Evolutionary conservation across 2,329 filamentous ascomycete genomes (phyloP).

Genomic region (Fusarium udum): DNA sequence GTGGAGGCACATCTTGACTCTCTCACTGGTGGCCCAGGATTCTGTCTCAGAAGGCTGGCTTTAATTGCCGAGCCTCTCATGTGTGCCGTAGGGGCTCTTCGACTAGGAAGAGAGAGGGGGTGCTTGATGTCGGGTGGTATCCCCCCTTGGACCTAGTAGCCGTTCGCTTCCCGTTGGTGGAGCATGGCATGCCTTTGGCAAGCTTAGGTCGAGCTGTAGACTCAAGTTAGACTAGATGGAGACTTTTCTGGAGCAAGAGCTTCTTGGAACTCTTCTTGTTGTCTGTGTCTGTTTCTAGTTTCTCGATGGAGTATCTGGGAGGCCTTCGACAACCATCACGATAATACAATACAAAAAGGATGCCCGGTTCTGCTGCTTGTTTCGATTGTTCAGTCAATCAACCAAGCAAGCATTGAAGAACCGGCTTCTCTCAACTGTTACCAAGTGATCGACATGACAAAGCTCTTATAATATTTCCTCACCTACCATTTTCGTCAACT

Average conservation of each 20-base stretch:
- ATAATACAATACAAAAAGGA: conserved; percentile 45
- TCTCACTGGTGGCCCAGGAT: conserved; percentile 31
- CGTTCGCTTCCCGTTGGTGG: conserved; percentile 44
- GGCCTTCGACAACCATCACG: conserved; percentile 41
- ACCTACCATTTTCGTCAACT: conserved; percentile 9
- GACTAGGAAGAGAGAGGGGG: conserved; percentile 19
- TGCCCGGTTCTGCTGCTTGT: conserved; percentile 29
- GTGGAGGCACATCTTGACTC: conserved; percentile 35
- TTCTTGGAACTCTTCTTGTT: conserved; percentile 14
- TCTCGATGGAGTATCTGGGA: conserved; percentile 35
- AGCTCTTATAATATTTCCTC: conserved; percentile 32
- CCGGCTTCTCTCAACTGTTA: conserved; percentile 41
- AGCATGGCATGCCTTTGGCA: conserved; percentile 28
- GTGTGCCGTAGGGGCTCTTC: conserved; percentile 20
- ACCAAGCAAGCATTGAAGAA: conserved; percentile 39
- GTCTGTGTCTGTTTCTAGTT: conserved; percentile 19
- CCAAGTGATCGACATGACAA: conserved; percentile 37
- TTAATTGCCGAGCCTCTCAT: conserved; percentile 38
- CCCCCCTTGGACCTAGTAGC: conserved; percentile 38
- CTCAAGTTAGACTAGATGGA: conserved; percentile 29
- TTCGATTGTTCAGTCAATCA: conserved; percentile 26
- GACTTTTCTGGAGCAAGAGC: conserved; percentile 35
- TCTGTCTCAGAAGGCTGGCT: conserved; percentile 32
- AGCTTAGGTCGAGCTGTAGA: conserved; percentile 21
- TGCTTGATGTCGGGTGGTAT: conserved; percentile 26